phyloP scores from a whole-genome alignment of 345 rosid species.

The Clausena lansium region DNA sequence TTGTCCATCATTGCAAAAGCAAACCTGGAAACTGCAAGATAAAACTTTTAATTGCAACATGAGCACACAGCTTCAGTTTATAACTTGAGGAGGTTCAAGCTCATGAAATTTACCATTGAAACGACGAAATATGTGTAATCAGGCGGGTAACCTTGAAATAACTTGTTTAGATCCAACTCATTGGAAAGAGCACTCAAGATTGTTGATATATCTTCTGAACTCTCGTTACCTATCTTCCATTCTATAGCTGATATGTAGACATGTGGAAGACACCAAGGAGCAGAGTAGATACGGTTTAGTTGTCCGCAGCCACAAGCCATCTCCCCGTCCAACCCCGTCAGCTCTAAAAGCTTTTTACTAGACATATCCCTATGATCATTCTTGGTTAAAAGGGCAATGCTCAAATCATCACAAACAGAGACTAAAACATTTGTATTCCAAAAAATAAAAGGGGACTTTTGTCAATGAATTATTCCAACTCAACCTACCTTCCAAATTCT shows the following conservation, averaged over 20 bases:
- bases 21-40: background rate
- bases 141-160: background rate
- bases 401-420: background rate
- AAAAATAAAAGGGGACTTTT: background rate
- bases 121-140: background rate
- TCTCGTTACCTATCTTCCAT: background rate
- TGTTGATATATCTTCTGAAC: background rate
- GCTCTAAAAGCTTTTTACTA: background rate
- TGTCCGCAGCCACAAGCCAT: background rate
- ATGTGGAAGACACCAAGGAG: background rate
- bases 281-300: background rate
- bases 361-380: background rate
- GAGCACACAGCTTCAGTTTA: background rate
- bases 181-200: background rate
- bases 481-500: background rate
- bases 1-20: background rate
- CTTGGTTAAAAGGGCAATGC: background rate
- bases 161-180: background rate
- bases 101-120: background rate
- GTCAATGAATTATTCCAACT: background rate
- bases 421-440: background rate
- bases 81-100: background rate
- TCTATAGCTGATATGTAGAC: background rate
- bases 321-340: background rate
- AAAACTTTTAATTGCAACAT: no score